Percentiles rank a stretch among this genome's conserved stretches.
phyloP scores from a whole-genome alignment of 495 filamentous ascomycete species.

The Annulohypoxylon bovei region DNA sequence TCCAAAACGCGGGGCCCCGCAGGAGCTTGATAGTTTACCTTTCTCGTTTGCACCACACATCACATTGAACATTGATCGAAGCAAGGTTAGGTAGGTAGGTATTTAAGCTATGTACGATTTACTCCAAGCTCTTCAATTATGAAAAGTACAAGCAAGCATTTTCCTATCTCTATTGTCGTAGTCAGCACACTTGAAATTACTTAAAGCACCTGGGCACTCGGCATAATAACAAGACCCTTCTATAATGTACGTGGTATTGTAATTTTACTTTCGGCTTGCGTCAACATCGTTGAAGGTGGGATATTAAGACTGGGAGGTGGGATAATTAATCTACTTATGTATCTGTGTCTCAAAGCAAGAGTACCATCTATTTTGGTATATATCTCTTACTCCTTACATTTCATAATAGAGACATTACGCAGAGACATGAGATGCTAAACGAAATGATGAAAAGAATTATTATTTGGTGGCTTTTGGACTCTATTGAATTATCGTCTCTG shows the following conservation, averaged over 20 bases:
- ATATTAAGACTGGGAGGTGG: neutral
- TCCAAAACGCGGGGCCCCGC: neutral
- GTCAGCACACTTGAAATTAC: no score
- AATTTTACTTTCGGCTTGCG: conserved; percentile 19
- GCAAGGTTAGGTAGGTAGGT: no score
- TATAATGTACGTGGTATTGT: conserved; percentile 4
- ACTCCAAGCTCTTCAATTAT: neutral
- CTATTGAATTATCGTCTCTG: no score
- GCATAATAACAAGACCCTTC: neutral
- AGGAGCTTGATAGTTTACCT: neutral
- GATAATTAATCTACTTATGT: neutral
- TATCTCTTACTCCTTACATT: neutral
- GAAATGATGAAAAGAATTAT: neutral
- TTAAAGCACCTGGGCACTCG: neutral
- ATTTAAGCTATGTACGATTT: neutral
- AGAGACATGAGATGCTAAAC: neutral
- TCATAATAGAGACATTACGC: neutral
- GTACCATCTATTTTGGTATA: neutral
- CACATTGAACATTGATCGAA: neutral
- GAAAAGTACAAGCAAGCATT: neutral
- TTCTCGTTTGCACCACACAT: neutral
- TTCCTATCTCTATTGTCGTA: no score
- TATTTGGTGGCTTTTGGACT: neutral
- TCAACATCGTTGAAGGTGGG: neutral
- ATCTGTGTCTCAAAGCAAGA: neutral